Conservation (phyloP, 345 rosid genomes). For the Moricandia moricandioides region DNA sequence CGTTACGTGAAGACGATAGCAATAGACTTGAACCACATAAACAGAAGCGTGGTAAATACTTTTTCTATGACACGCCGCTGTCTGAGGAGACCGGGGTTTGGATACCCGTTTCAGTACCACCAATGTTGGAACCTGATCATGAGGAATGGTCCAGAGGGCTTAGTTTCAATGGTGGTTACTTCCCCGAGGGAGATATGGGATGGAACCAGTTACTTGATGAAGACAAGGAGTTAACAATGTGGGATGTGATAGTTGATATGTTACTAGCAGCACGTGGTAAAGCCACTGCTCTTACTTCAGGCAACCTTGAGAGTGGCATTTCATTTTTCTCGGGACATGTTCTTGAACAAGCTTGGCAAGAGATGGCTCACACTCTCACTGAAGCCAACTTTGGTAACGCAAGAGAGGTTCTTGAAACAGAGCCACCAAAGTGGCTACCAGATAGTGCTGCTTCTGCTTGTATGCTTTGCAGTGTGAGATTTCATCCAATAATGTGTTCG, state of each 20-base stretch:
- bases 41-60: slow-evolving; percentile 62
- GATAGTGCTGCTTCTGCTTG: slow-evolving; percentile 90
- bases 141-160: slow-evolving; percentile 69
- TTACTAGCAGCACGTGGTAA: slow-evolving; percentile 81
- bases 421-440: slow-evolving; percentile 86
- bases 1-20: slow-evolving; percentile 4
- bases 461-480: slow-evolving; percentile 79
- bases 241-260: slow-evolving; percentile 91
- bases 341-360: slow-evolving; percentile 95
- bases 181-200: slow-evolving; percentile 91
- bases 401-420: slow-evolving; percentile 74
- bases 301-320: slow-evolving; percentile 52
- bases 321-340: slow-evolving; percentile 64
- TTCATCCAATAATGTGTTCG: slow-evolving; percentile 92
- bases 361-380: slow-evolving; percentile 84
- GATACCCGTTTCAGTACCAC: slow-evolving; percentile 98
- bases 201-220: slow-evolving; percentile 58
- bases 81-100: slow-evolving; percentile 89
- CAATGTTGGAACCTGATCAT: slow-evolving; percentile 63
- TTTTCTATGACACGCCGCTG: slow-evolving; percentile 72
- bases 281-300: slow-evolving; percentile 65
- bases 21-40: slow-evolving; percentile 1
- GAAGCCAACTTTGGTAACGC: slow-evolving; percentile 67
- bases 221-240: slow-evolving; percentile 88
- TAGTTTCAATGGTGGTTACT: slow-evolving; percentile 68